A percentile compares a stretch with the other conserved stretches of the same genome.
Evolutionary conservation across 1,284 basidiomycete genomes (phyloP).

Genomic region (Hypsizygus ulmarius): DNA sequence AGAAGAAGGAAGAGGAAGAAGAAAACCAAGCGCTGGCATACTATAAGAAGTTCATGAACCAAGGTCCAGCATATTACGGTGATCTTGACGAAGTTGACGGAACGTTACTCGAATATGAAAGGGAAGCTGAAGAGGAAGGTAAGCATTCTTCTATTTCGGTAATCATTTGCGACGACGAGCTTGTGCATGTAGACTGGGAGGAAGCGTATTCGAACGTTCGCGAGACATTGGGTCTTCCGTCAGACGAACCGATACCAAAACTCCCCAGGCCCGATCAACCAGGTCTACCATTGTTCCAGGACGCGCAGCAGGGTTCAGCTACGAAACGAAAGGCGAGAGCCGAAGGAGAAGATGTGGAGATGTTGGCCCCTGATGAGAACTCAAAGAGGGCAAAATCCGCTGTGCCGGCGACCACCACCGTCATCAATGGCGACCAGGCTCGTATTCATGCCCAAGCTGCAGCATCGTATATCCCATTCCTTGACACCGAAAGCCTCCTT

Average conservation of each 20-base stretch:
- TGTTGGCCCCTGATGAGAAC: slow-evolving; percentile 35
- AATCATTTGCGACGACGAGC: not conserved
- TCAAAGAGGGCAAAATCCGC: slow-evolving; percentile 41
- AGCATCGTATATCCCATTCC: slow-evolving; percentile 73
- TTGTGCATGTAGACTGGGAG: slow-evolving; percentile 60
- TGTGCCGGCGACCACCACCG: slow-evolving; percentile 15
- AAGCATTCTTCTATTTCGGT: slow-evolving; percentile 19
- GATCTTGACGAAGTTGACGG: slow-evolving; percentile 86
- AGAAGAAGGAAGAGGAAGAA: slow-evolving; percentile 81
- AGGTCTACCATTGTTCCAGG: slow-evolving; percentile 15
- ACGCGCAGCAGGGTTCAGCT: slow-evolving; percentile 11
- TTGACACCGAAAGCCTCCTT: slow-evolving; percentile 68
- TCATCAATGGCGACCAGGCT: slow-evolving; percentile 25
- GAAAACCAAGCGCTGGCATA: slow-evolving; percentile 75
- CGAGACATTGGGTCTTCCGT: slow-evolving; percentile 53
- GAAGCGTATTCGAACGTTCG: slow-evolving; percentile 59
- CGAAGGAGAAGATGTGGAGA: slow-evolving; percentile 41
- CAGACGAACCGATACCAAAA: slow-evolving; percentile 49
- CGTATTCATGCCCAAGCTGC: slow-evolving; percentile 53
- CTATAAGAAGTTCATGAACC: slow-evolving; percentile 88
- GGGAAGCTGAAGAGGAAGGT: slow-evolving; percentile 75
- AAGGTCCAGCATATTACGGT: slow-evolving; percentile 89
- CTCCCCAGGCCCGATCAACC: slow-evolving; percentile 43
- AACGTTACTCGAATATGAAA: slow-evolving; percentile 69
- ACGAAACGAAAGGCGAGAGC: slow-evolving; percentile 55